These are phyloP conservation scores for Fusarium burgessii DNA, from an alignment of 2,329 filamentous ascomycete species.

Conservation along the genomic window DNA sequence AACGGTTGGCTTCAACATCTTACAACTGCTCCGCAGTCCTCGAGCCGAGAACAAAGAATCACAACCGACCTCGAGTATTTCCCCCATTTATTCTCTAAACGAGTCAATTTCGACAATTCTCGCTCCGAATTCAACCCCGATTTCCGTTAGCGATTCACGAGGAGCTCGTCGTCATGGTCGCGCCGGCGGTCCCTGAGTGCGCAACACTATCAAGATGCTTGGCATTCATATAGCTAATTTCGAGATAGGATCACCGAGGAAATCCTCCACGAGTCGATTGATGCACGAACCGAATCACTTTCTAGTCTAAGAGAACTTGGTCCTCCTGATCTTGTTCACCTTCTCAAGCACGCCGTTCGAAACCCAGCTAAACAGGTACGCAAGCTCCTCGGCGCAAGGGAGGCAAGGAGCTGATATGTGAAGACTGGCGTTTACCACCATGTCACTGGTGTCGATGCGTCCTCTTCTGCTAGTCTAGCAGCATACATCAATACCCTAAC, in stretches of 20 bases:
- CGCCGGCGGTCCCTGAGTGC: conserved; percentile 82
- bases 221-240: conserved; percentile 40
- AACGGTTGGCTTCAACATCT: conserved; percentile 35
- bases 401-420: conserved; percentile 37
- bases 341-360: conserved; percentile 79
- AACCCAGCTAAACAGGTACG: conserved; percentile 68
- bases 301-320: conserved; percentile 90
- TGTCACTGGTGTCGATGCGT: conserved; percentile 96
- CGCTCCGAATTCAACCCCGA: not conserved
- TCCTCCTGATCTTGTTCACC: conserved; percentile 93
- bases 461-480: conserved; percentile 94
- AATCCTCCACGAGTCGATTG: conserved; percentile 89
- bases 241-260: conserved; percentile 87
- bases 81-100: not conserved
- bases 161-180: conserved; percentile 68
- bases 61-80: conserved; percentile 5
- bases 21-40: conserved; percentile 38
- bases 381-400: conserved; percentile 24
- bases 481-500: conserved; percentile 99
- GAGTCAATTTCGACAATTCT: conserved; percentile 10
- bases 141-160: conserved; percentile 23
- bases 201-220: conserved; percentile 14
- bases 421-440: conserved; percentile 96
- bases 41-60: conserved; percentile 25
- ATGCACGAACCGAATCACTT: conserved; percentile 91